Percentiles rank a stretch among this genome's conserved stretches.
phyloP scores from a whole-genome alignment of 306 rosid species.

The Vicia faba region DNA sequence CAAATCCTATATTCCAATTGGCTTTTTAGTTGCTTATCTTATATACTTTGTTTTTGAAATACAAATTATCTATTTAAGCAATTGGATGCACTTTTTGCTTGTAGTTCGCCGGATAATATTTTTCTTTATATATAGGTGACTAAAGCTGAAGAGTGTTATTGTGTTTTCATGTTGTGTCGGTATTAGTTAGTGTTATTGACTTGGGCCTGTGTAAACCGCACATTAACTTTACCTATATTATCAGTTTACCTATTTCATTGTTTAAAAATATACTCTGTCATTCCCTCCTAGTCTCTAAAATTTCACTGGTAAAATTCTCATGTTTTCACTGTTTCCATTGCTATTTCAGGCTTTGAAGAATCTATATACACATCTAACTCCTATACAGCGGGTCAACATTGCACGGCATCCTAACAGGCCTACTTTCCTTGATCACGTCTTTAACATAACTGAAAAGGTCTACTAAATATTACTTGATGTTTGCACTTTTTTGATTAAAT shows the following conservation, averaged over 20 bases:
- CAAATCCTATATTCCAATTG: not conserved
- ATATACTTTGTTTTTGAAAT: conserved; percentile 28
- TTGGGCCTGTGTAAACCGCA: conserved; percentile 4
- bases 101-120: not conserved
- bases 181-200: conserved; percentile 27
- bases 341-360: conserved; percentile 73
- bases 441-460: conserved; percentile 90
- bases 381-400: conserved; percentile 79
- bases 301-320: too few relatives aligned
- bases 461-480: conserved; percentile 15
- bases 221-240: conserved; percentile 26
- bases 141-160: conserved; percentile 11
- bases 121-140: conserved; percentile 22
- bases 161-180: conserved; percentile 11
- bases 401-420: conserved; percentile 99
- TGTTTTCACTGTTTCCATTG: conserved; percentile 33
- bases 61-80: conserved; percentile 13
- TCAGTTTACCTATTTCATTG: conserved; percentile 2
- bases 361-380: conserved; percentile 70
- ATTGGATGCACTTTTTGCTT: conserved; percentile 2
- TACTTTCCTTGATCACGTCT: conserved; percentile 90
- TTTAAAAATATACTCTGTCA: conserved; percentile 14
- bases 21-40: conserved; percentile 23
- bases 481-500: not conserved
- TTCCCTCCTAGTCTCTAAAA: conserved; percentile 22